These are phyloP conservation scores for Globisporangium apiculatum DNA, from an alignment of 352 stramenopile genomes.

Conservation along the genomic window DNA sequence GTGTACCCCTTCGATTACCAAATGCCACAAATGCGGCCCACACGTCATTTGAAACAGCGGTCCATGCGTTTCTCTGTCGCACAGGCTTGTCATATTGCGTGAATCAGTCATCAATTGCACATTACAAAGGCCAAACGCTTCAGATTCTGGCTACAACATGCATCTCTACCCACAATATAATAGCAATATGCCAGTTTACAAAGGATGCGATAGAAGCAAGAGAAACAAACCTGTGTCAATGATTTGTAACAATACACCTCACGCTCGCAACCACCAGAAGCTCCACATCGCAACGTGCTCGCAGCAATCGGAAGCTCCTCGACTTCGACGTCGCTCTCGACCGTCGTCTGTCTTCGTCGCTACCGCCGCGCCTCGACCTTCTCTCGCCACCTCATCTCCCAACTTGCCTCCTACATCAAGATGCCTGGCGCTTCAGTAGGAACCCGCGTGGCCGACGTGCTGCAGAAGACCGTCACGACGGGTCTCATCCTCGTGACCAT, in stretches of 20 bases:
- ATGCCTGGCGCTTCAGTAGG: slow-evolving; percentile 21
- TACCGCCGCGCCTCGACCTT: too few species aligned
- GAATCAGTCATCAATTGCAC: background rate
- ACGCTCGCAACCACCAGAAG: too few species aligned
- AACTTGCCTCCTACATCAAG: background rate
- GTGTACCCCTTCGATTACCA: too few species aligned
- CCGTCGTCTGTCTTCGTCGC: background rate
- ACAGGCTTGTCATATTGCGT: background rate
- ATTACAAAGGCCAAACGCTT: background rate
- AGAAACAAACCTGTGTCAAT: background rate
- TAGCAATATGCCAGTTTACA: background rate
- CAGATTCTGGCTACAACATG: too few species aligned
- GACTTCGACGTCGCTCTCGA: background rate
- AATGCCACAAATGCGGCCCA: background rate
- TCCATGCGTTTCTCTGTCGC: slow-evolving; percentile 2
- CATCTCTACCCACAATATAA: background rate
- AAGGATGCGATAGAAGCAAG: background rate
- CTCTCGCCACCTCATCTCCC: background rate
- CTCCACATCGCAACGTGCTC: background rate
- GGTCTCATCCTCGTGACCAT: slow-evolving; percentile 64
- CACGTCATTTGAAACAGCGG: slow-evolving; percentile 8
- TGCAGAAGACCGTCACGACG: slow-evolving; percentile 77
- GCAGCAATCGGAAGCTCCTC: background rate
- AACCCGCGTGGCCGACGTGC: slow-evolving; percentile 55
- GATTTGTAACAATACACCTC: too few species aligned